Evolutionary conservation across 495 filamentous ascomycete species (phyloP).

Genomic region (Penicillium cataractarum): DNA sequence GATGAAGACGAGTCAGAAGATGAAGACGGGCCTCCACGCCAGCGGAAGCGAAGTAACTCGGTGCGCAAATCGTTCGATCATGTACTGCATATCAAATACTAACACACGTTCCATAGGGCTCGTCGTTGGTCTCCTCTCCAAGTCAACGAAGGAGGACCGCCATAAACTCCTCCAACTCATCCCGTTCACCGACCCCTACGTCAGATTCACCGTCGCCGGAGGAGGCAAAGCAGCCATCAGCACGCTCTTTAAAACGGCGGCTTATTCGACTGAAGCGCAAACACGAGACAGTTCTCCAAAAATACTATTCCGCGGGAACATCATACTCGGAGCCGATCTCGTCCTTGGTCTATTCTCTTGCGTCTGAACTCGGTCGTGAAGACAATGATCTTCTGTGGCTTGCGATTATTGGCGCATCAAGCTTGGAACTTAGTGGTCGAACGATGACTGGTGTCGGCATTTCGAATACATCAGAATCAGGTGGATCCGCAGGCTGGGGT

Average conservation of each 20-base stretch:
- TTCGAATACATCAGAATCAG: slow-evolving; percentile 58
- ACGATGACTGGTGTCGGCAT: slow-evolving; percentile 79
- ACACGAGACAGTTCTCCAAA: slow-evolving; percentile 69
- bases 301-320: slow-evolving; percentile 83
- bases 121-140: slow-evolving; percentile 54
- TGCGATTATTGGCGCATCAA: slow-evolving; percentile 88
- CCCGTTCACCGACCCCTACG: slow-evolving; percentile 49
- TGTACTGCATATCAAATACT: slow-evolving; percentile 13
- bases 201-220: slow-evolving; percentile 59
- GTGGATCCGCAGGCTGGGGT: slow-evolving; percentile 75
- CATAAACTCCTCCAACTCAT: slow-evolving; percentile 50
- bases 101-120: slow-evolving; percentile 56
- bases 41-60: slow-evolving; percentile 84
- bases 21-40: slow-evolving; percentile 69
- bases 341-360: slow-evolving; percentile 89
- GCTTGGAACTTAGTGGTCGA: slow-evolving; percentile 87
- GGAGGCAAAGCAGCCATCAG: slow-evolving; percentile 64
- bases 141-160: slow-evolving; percentile 41
- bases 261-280: slow-evolving; percentile 75
- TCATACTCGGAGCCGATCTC: slow-evolving; percentile 96
- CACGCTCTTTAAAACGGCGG: slow-evolving; percentile 67
- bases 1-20: slow-evolving; percentile 70
- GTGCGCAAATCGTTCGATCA: slow-evolving; percentile 50
- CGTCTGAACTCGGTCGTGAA: slow-evolving; percentile 91
- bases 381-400: slow-evolving; percentile 97